Evolutionary conservation across 2,329 filamentous ascomycete species (phyloP).

Genomic region (Graphilbum ipis-grandicollis): DNA sequence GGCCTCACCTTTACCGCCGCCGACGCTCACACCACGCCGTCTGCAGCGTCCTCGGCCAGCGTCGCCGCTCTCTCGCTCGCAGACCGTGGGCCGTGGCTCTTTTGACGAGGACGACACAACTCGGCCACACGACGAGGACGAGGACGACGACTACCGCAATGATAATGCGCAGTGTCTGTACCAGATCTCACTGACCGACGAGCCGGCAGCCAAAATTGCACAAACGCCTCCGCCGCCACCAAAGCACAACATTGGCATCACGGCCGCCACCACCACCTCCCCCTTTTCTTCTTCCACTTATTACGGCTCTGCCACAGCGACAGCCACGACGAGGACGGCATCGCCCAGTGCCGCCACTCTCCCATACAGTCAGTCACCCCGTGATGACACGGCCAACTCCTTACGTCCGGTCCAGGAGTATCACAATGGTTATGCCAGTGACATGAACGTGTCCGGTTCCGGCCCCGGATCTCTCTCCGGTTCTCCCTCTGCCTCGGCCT

Average conservation of each 20-base stretch:
- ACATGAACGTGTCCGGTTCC: slow-evolving; percentile 8
- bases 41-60: slow-evolving; percentile 1
- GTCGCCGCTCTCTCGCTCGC: slow-evolving; percentile 1
- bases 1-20: slow-evolving; percentile 2
- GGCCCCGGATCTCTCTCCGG: background rate
- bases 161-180: background rate
- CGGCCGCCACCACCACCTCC: too few relatives aligned
- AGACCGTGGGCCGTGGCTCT: background rate
- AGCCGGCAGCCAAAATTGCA: too few relatives aligned
- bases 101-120: background rate
- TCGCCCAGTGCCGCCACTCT: background rate
- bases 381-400: background rate
- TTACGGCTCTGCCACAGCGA: background rate
- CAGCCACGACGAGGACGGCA: background rate
- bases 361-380: too few relatives aligned
- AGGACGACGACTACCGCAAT: background rate
- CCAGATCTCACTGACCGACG: background rate
- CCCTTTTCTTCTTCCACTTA: too few relatives aligned
- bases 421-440: slow-evolving; percentile 16
- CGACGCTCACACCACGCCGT: slow-evolving; percentile 5
- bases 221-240: too few relatives aligned
- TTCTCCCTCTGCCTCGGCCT: slow-evolving; percentile 2
- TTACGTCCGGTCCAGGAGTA: slow-evolving; percentile 15
- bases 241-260: too few relatives aligned
- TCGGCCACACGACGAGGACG: background rate